Evolutionary conservation across 768 basidiomycete species (phyloP), one percentile per base, ranked within the genome.

Genomic region (Trametes villosa): DNA sequence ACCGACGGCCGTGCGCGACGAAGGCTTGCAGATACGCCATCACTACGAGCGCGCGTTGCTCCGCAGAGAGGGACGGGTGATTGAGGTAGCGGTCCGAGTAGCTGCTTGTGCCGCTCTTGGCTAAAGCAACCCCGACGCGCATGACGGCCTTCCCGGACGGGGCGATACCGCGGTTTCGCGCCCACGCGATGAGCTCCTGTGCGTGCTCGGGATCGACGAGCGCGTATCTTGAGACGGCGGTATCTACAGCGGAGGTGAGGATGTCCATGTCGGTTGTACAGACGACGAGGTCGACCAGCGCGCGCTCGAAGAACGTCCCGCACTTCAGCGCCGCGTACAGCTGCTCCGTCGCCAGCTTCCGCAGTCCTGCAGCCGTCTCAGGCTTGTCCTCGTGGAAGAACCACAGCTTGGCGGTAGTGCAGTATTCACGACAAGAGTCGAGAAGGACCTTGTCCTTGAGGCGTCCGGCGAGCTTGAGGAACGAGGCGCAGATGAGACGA

Each of bases 381-480:
- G 52, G 55, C 11, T 15, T n/a, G 42, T 49, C 31, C 11, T 41
- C 31, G 12, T 44, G 13, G 47, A 36, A 9, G 20, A 41, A 26
- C 66, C 60, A 65, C 2, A 67, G 33, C 1, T 33, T 33, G 13
- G 33, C 34, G 0, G 46, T 11, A 22, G 24, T 29, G 49, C 53
- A 59, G 40, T 48, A 56, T 11, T 53, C 40, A 9, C 34, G 59
- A 30, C 60, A 66, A 3, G 20, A 44, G 13, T 65, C 64, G 12
- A 60, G 38, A 7, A 68, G 33, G 1, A 41, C 8, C 36, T 27
- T 45, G 47, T 67, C 62, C 30, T 54, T 40, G 18, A 64, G 33
- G 13, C 42, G 50, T 3, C 68, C 65, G 6, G 64, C 68, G 44
- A 69, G 50, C 31, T 56, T 54, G 36, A 69, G 29, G 53, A 71